A percentile compares a stretch with the other conserved stretches of the same genome.
These are phyloP conservation scores for Geotrichum restrictum DNA, from an alignment of 1,139 yeast species.

Conservation along the genomic window DNA sequence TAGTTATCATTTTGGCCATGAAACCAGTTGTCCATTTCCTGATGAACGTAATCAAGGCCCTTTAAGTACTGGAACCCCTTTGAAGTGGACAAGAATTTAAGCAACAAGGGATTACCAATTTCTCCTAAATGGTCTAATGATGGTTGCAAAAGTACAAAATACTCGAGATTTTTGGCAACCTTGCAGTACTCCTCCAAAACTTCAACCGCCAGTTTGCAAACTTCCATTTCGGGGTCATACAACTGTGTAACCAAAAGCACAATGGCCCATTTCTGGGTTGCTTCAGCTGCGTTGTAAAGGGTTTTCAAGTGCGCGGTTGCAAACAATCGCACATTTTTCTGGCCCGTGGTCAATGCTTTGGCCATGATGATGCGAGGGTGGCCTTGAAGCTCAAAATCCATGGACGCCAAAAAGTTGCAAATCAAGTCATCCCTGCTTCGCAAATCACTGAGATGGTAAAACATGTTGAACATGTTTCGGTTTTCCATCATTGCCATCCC, in stretches of 20 bases:
- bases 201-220: slow-evolving; percentile 55
- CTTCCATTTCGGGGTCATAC: slow-evolving; percentile 59
- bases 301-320: slow-evolving; percentile 55
- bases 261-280: slow-evolving; percentile 41
- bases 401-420: slow-evolving; percentile 52
- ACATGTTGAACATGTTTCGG: slow-evolving; percentile 80
- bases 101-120: slow-evolving; percentile 47
- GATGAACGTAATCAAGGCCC: slow-evolving; percentile 50
- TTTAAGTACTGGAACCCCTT: slow-evolving; percentile 54
- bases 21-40: slow-evolving; percentile 59
- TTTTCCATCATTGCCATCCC: slow-evolving; percentile 70
- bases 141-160: slow-evolving; percentile 46
- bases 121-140: slow-evolving; percentile 46
- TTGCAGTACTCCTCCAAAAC: slow-evolving; percentile 49
- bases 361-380: slow-evolving; percentile 65
- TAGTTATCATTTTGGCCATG: slow-evolving; percentile 52
- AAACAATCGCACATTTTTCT: slow-evolving; percentile 49
- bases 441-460: slow-evolving; percentile 64
- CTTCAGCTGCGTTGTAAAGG: slow-evolving; percentile 36
- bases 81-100: slow-evolving; percentile 53
- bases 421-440: slow-evolving; percentile 58
- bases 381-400: slow-evolving; percentile 61
- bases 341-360: slow-evolving; percentile 60
- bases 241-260: slow-evolving; percentile 62
- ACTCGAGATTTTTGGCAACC: slow-evolving; percentile 43